A percentile compares a stretch with the other conserved stretches of the same genome.
Conservation (phyloP, 371 early-diverging fungal species). For the Dinochytrium kinnereticum region DNA sequence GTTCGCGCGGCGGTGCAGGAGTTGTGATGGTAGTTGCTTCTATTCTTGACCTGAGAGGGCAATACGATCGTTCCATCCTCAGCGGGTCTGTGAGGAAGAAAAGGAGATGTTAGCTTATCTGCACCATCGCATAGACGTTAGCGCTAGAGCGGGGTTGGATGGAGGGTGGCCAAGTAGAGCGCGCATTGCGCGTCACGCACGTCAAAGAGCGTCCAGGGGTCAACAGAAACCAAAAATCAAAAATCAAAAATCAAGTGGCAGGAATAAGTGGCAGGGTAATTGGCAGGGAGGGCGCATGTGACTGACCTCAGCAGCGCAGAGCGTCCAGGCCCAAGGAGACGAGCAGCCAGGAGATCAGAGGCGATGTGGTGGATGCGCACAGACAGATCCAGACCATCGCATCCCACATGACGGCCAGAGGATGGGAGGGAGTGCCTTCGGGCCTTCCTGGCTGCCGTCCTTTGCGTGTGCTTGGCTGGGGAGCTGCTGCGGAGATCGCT, state of each 20-base stretch:
- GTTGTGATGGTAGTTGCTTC: background rate
- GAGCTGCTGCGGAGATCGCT: background rate
- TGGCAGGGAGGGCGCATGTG: background rate
- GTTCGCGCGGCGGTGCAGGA: background rate
- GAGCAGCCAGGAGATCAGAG: background rate
- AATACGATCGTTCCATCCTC: background rate
- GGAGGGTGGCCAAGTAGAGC: background rate
- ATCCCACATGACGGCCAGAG: no score
- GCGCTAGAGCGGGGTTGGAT: no score
- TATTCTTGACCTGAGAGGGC: background rate
- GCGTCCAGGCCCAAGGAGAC: background rate
- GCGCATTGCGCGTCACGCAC: background rate
- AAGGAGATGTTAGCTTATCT: background rate
- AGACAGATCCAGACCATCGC: background rate
- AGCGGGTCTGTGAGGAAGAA: background rate
- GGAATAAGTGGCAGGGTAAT: background rate
- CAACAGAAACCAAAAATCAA: background rate
- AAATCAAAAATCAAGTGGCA: background rate
- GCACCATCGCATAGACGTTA: background rate
- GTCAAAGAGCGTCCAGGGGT: background rate
- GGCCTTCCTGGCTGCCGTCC: no score
- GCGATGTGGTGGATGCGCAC: background rate
- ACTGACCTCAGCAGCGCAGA: background rate
- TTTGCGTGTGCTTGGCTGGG: background rate
- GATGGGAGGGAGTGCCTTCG: no score